Base-by-base conservation (phyloP, 2,329 filamentous ascomycete genomes). In the Chaetomium globosum region DNA sequence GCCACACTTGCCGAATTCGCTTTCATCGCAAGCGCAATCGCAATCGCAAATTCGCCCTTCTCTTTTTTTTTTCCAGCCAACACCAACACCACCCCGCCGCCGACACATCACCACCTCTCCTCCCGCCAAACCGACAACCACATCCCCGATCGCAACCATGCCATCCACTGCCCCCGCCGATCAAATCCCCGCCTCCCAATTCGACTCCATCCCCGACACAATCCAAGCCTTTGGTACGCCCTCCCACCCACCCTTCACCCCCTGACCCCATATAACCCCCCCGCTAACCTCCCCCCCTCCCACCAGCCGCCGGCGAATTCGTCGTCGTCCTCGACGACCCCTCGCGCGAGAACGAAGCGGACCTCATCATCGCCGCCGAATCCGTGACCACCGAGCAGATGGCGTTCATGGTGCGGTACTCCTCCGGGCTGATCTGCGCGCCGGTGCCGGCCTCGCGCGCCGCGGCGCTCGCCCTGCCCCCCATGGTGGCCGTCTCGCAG, bases 271-370 rank as follows among this genome's bases (percentile, higher is more conserved):
- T 51, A 21, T 30, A 9, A 5, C 30, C 56, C 4, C 4, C 43
- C 13, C 46, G 39, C 61, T 65, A 59, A 71, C 72, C 58, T 19
- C 16, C 1, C 30, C 56, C 36, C 31, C 43, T 9, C 23, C 12
- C 26, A 3, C 7, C 70, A 91, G 89, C 83, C 74, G 86, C 88
- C 78, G 93, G 92, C 78, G 89, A 98, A 76, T 98, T 98, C 84
- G 89, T 99, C 76, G 88, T 99, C 68, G 94, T 97, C 46, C 91
- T 99, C 74, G 95, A 99, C 82, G 91, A 92, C 71, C 88, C 92
- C 69, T 87, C 89, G 68, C 93, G 95, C 78, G 95, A 99, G 79
- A 99, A 99, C 78, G 95, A 99, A 84, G 95, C 93, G 78, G 95
- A 99, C 80, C 87, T 99, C 57, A 97, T 98, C 78, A 96, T 98